Conservation (phyloP, 2,329 filamentous ascomycete species). For the Didymella keratinophila region DNA sequence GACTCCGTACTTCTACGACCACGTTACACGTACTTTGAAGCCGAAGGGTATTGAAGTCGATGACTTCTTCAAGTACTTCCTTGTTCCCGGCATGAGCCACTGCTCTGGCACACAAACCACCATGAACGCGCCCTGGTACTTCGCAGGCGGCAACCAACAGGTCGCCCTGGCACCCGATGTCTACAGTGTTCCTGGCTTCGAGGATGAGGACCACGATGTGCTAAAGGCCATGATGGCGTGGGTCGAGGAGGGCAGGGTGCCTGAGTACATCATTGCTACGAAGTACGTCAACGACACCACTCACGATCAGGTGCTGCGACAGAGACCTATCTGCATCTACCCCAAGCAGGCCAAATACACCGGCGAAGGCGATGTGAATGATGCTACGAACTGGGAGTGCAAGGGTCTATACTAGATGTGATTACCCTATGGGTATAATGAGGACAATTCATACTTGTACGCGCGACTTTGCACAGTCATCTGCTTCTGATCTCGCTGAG, state of each 20-base stretch:
- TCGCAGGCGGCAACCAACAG: constrained; percentile 47
- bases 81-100: constrained; percentile 56
- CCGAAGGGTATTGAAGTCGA: constrained; percentile 48
- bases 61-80: constrained; percentile 54
- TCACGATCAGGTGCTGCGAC: constrained; percentile 33
- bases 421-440: too few species aligned
- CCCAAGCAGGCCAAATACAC: constrained; percentile 42
- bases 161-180: constrained; percentile 19
- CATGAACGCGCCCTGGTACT: constrained; percentile 56
- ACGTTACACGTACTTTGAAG: constrained; percentile 51
- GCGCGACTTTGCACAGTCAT: neutral
- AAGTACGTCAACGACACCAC: constrained; percentile 40
- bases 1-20: constrained; percentile 61
- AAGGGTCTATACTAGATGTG: constrained; percentile 25
- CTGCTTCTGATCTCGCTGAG: neutral
- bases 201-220: constrained; percentile 54
- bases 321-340: constrained; percentile 48
- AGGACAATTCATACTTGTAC: too few species aligned
- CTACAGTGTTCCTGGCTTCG: constrained; percentile 39
- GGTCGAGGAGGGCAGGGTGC: constrained; percentile 53
- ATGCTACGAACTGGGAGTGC: constrained; percentile 42
- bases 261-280: constrained; percentile 48
- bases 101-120: constrained; percentile 48
- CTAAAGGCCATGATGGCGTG: constrained; percentile 57
- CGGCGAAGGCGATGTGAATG: constrained; percentile 38